Percentiles rank a stretch among this genome's conserved stretches.
Evolutionary conservation across 2,329 filamentous ascomycete genomes (phyloP).

Genomic region (Talaromyces albobiverticillius): DNA sequence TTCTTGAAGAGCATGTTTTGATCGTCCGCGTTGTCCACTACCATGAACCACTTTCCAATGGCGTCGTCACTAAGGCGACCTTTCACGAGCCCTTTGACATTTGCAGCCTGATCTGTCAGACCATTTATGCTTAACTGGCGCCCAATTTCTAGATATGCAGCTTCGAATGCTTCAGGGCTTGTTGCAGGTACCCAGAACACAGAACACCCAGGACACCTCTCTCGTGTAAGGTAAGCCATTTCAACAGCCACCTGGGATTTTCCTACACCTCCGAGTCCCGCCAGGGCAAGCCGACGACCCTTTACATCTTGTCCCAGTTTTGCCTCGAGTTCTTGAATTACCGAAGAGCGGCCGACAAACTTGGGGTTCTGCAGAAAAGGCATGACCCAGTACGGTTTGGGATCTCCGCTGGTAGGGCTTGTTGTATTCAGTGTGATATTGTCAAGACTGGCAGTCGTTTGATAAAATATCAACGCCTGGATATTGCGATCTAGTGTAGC

Average conservation of each 20-base stretch:
- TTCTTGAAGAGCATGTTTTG: constrained; percentile 13
- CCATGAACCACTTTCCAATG: constrained; percentile 20
- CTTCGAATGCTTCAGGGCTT: constrained; percentile 16
- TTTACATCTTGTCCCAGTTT: not conserved
- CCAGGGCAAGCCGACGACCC: not conserved
- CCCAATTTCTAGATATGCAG: constrained; percentile 14
- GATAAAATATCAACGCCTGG: not conserved
- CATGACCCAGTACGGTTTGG: not conserved
- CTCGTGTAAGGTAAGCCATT: constrained; percentile 16
- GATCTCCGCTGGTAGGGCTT: not conserved
- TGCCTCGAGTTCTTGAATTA: not conserved
- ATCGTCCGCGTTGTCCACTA: constrained; percentile 24
- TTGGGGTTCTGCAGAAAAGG: not conserved
- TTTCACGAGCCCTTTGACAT: constrained; percentile 10
- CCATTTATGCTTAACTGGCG: constrained; percentile 7
- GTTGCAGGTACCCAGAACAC: constrained; percentile 19
- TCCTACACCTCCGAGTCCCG: constrained; percentile 22
- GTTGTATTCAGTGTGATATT: not conserved
- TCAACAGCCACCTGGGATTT: constrained; percentile 25
- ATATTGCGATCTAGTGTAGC: not conserved
- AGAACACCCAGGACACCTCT: constrained; percentile 14
- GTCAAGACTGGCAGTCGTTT: not conserved
- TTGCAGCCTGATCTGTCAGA: constrained; percentile 3
- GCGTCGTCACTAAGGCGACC: constrained; percentile 9
- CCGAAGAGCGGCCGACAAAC: not conserved